Conservation (phyloP, 441 rosid genomes). For the Erysimum cheiri region DNA sequence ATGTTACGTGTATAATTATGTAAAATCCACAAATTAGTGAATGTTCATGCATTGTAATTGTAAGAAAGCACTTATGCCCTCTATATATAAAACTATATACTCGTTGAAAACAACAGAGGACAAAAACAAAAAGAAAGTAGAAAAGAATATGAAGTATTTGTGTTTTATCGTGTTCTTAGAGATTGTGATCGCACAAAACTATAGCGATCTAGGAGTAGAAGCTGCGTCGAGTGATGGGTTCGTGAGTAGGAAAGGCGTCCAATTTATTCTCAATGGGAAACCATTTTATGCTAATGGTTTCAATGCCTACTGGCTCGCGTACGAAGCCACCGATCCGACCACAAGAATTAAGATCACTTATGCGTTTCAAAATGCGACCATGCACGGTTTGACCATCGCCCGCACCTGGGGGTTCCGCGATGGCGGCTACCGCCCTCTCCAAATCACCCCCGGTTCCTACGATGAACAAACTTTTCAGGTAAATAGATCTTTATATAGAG, state of each 20-base stretch:
- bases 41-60: slow-evolving; percentile 27
- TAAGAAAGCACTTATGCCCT: slow-evolving; percentile 9
- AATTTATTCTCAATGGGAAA: slow-evolving; percentile 50
- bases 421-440: slow-evolving; percentile 61
- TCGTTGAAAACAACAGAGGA: slow-evolving; percentile 17
- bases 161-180: slow-evolving; percentile 33
- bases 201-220: slow-evolving; percentile 27
- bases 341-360: slow-evolving; percentile 46
- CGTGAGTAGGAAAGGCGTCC: slow-evolving; percentile 47
- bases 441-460: slow-evolving; percentile 58
- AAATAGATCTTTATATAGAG: background rate
- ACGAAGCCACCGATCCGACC: slow-evolving; percentile 49
- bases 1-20: slow-evolving; percentile 1
- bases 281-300: slow-evolving; percentile 60
- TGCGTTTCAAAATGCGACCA: slow-evolving; percentile 48
- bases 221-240: slow-evolving; percentile 40
- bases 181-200: slow-evolving; percentile 33
- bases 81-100: slow-evolving; percentile 7
- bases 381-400: slow-evolving; percentile 48
- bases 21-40: slow-evolving; percentile 25
- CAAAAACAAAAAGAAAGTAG: background rate
- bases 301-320: slow-evolving; percentile 64
- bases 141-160: slow-evolving; percentile 34
- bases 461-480: slow-evolving; percentile 57
- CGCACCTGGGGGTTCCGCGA: slow-evolving; percentile 74